Conservation (phyloP, 306 rosid species). For the Sophora flavescens region DNA sequence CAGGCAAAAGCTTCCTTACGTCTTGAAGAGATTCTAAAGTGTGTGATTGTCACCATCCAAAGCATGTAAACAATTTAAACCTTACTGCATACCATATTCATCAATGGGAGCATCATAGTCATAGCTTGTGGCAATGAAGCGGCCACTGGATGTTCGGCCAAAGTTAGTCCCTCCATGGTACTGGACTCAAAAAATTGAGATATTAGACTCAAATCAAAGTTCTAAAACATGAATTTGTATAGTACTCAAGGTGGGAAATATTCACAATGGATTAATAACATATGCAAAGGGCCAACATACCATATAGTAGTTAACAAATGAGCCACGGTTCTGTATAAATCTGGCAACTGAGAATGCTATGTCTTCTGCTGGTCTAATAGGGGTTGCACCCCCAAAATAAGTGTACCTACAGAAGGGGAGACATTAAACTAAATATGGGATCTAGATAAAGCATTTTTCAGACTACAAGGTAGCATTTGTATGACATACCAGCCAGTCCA, state of each 20-base stretch:
- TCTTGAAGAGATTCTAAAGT: not conserved
- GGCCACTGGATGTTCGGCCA: constrained; percentile 89
- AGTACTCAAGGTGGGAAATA: not conserved
- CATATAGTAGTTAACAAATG: constrained; percentile 92
- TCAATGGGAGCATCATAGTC: constrained; percentile 97
- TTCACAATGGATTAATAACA: constrained; percentile 2
- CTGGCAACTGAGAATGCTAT: constrained; percentile 86
- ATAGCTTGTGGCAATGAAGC: constrained; percentile 91
- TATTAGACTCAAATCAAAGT: constrained; percentile 19
- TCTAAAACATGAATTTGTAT: constrained; percentile 9
- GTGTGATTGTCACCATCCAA: not conserved
- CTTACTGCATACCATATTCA: constrained; percentile 72
- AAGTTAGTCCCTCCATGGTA: constrained; percentile 99
- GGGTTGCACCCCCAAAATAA: constrained; percentile 83
- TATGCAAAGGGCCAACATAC: constrained; percentile 47
- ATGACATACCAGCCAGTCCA: constrained; percentile 96
- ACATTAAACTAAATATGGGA: not conserved
- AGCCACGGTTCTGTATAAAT: constrained; percentile 89
- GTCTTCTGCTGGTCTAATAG: constrained; percentile 91
- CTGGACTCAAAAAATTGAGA: constrained; percentile 49
- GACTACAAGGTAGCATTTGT: constrained; percentile 22
- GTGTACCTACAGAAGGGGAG: constrained; percentile 70
- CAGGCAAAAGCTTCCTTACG: too few relatives aligned
- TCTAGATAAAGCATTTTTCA: not conserved
- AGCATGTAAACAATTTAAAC: constrained; percentile 20